Conservation (phyloP, 495 filamentous ascomycete species). For the Penicillium subrubescens region DNA sequence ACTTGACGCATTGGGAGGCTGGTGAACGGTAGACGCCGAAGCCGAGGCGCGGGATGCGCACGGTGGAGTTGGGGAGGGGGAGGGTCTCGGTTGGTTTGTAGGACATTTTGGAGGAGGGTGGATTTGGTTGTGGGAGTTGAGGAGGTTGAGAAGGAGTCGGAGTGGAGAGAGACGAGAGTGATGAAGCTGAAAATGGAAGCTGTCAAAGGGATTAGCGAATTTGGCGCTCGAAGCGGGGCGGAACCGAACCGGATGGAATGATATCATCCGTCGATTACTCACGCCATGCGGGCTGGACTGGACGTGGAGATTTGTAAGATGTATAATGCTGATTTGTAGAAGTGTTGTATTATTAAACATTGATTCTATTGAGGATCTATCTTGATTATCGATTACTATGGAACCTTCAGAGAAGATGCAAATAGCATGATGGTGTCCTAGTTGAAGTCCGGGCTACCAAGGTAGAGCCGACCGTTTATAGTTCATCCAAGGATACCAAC, state of each 20-base stretch:
- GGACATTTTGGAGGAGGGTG: slow-evolving; percentile 34
- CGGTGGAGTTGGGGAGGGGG: slow-evolving; percentile 55
- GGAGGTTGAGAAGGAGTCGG: not conserved
- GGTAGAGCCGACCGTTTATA: not conserved
- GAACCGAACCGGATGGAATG: slow-evolving; percentile 14
- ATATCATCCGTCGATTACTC: slow-evolving; percentile 25
- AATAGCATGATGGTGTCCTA: not conserved
- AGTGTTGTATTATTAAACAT: too few relatives aligned
- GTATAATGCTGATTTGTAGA: not conserved
- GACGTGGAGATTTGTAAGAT: not conserved
- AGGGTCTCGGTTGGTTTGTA: slow-evolving; percentile 53
- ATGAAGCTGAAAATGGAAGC: not conserved
- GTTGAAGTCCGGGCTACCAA: not conserved
- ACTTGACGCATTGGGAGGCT: slow-evolving; percentile 51
- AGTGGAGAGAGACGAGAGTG: slow-evolving; percentile 2
- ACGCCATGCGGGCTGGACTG: not conserved
- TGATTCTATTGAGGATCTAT: not conserved
- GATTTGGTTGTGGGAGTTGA: slow-evolving; percentile 7
- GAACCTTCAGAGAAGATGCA: not conserved
- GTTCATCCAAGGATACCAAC: not conserved
- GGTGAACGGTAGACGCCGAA: slow-evolving; percentile 72
- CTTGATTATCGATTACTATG: not conserved
- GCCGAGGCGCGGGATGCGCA: slow-evolving; percentile 66
- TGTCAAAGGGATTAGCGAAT: not conserved
- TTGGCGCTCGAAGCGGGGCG: slow-evolving; percentile 22